Percentiles rank a stretch among this genome's conserved stretches.
These are phyloP conservation scores for Plantago coronopus DNA, from an alignment of 305 asterid genomes.

Conservation along the genomic window DNA sequence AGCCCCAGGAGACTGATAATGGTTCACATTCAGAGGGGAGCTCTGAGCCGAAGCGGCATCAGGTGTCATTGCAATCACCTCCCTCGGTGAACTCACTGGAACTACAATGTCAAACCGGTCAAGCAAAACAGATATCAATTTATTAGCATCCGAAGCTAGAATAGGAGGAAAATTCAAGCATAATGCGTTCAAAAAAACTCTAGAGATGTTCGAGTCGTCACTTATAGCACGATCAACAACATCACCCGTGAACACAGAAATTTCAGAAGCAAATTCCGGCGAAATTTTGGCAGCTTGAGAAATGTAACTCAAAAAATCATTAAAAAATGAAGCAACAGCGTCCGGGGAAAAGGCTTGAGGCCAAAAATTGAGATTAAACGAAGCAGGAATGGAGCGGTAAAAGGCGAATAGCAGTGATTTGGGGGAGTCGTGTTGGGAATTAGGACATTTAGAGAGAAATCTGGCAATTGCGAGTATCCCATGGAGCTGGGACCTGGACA, in stretches of 20 bases:
- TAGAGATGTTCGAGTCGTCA: slow-evolving; percentile 43
- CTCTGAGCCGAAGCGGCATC: slow-evolving; percentile 56
- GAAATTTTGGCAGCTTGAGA: slow-evolving; percentile 55
- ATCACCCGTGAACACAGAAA: slow-evolving; percentile 75
- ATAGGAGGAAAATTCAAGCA: slow-evolving; percentile 73
- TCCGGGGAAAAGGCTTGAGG: slow-evolving; percentile 73
- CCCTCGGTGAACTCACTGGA: slow-evolving; percentile 54
- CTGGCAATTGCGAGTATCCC: slow-evolving; percentile 77
- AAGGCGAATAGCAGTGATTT: slow-evolving; percentile 70
- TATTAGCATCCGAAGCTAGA: slow-evolving; percentile 63
- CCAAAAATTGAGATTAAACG: slow-evolving; percentile 70
- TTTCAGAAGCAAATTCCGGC: slow-evolving; percentile 58
- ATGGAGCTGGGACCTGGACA: slow-evolving; percentile 88
- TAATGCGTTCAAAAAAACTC: slow-evolving; percentile 58
- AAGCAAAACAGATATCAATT: slow-evolving; percentile 53
- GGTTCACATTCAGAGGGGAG: slow-evolving; percentile 51
- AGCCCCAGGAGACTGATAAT: slow-evolving; percentile 46
- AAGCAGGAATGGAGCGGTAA: slow-evolving; percentile 72
- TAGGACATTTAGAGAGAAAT: slow-evolving; percentile 70
- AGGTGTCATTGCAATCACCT: slow-evolving; percentile 32
- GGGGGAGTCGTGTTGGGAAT: slow-evolving; percentile 53
- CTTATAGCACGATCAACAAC: slow-evolving; percentile 53
- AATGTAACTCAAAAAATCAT: slow-evolving; percentile 57
- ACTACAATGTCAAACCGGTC: slow-evolving; percentile 58
- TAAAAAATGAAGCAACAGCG: slow-evolving; percentile 58